Base-by-base conservation (phyloP, 2,329 filamentous ascomycete species). In the Mollisia scopiformis region DNA sequence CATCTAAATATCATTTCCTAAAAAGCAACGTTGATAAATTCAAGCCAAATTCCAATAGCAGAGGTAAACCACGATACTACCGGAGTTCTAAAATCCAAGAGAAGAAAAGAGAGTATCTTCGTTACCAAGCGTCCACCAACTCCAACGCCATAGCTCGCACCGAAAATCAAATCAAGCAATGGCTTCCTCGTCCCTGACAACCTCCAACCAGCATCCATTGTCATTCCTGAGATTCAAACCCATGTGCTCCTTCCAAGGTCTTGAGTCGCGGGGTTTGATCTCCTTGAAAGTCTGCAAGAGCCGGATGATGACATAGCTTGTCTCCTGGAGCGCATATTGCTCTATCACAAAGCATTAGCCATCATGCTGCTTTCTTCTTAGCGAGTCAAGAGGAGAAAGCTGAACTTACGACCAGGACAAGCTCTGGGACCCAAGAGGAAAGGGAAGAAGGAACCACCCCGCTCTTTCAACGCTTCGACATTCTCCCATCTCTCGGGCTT, bases 351-450 rank as follows among this genome's bases (percentile, higher is more conserved):
- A 6, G 5, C 4, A n/a, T 49, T 11, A 49, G 21, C n/a, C n/a
- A n/a, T 23, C 21, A 28, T 6, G 6, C 25, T 47, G 10, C 25
- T 21, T 25, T 23, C 6, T 23, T 5, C 25, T n/a, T 43, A n/a
- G n/a, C n/a, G n/a, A n/a, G n/a, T n/a, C n/a, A n/a, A n/a, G n/a
- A n/a, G n/a, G n/a, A n/a, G 21, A 43, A 16, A 16, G 19, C 6
- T 30, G 21, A 2, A 49, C 43, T 49, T 23, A 49, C 43, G 61
- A 0, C 91, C 91, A 0, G 94, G 89, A 56, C 88, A 91, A 0
- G 87, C 82, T 3, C 88, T 76, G 0, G 88, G 87, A 0, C 88
- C 88, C 25, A 86, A 77, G 65, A 87, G 90, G 70, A 94, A 94
- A 0, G 89, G 88, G 49, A 90, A 52, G 27, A 57, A 55, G 50